These are phyloP conservation scores for Persicaria maculosa DNA, from an alignment of 148 eudicot genomes.

Conservation along the genomic window DNA sequence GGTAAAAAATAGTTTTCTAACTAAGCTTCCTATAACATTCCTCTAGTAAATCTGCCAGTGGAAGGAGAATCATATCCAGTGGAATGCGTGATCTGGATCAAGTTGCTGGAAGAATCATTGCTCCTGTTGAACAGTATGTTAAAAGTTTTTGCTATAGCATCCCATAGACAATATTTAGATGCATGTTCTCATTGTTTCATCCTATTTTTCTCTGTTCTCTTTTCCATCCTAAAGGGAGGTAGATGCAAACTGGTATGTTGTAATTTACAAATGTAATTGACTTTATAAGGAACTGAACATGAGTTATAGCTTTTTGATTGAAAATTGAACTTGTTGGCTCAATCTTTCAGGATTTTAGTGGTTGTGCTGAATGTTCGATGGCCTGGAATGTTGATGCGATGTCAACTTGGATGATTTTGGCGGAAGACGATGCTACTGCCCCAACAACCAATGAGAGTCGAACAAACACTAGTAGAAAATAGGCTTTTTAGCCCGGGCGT, in stretches of 20 bases:
- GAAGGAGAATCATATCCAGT: constrained; percentile 41
- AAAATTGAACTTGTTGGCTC: background rate
- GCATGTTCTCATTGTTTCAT: background rate
- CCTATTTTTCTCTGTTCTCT: background rate
- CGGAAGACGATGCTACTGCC: too few species aligned
- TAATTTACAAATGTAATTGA: background rate
- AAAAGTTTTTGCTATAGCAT: background rate
- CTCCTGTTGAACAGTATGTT: background rate
- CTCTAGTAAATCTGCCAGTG: constrained; percentile 29
- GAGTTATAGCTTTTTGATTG: background rate
- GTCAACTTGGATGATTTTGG: too few species aligned
- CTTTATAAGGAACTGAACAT: background rate
- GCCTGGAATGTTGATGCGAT: too few species aligned
- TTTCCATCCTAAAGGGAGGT: background rate
- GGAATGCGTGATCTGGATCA: constrained; percentile 51
- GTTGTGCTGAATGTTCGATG: constrained; percentile 67
- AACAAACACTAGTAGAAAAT: too few species aligned
- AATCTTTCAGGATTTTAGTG: constrained; percentile 69
- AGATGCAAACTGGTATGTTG: constrained; percentile 19
- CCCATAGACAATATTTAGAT: background rate
- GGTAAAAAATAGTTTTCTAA: too few species aligned
- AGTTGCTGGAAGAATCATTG: constrained; percentile 44
- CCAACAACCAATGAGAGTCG: too few species aligned
- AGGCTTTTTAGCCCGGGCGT: too few species aligned
- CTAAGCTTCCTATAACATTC: too few species aligned